These are phyloP conservation scores for Forsythia suspensa DNA, from an alignment of 257 asterid genomes.

Conservation along the genomic window DNA sequence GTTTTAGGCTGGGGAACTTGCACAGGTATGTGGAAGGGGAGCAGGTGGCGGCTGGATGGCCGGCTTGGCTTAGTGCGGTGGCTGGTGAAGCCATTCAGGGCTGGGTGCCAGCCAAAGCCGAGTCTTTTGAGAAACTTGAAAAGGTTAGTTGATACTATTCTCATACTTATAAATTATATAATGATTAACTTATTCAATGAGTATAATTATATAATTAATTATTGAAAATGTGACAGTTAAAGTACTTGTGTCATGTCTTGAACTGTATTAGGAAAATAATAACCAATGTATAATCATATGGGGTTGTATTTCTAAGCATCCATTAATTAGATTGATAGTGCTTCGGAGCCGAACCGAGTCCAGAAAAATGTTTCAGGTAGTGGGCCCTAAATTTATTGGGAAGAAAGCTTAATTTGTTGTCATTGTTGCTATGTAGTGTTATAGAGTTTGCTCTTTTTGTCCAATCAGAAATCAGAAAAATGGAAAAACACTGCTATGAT, in stretches of 20 bases:
- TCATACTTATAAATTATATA: not conserved
- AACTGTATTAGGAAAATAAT: constrained; percentile 17
- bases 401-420: not conserved
- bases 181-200: not conserved
- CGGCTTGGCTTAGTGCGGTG: constrained; percentile 92
- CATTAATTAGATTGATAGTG: not conserved
- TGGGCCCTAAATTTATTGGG: not conserved
- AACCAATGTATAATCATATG: not conserved
- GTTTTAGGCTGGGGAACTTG: constrained; percentile 85
- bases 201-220: not conserved
- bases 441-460: not conserved
- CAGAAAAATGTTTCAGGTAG: no score
- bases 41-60: constrained; percentile 98
- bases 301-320: not conserved
- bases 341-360: not conserved
- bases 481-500: not conserved
- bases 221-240: not conserved
- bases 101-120: constrained; percentile 83
- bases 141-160: constrained; percentile 45
- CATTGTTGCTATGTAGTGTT: not conserved
- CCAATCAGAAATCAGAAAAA: not conserved
- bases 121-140: constrained; percentile 84
- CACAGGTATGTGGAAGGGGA: constrained; percentile 79
- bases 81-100: constrained; percentile 97
- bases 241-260: constrained; percentile 23